phyloP scores from a whole-genome alignment of 306 rosid genomes.

The Trifolium fragiferum region DNA sequence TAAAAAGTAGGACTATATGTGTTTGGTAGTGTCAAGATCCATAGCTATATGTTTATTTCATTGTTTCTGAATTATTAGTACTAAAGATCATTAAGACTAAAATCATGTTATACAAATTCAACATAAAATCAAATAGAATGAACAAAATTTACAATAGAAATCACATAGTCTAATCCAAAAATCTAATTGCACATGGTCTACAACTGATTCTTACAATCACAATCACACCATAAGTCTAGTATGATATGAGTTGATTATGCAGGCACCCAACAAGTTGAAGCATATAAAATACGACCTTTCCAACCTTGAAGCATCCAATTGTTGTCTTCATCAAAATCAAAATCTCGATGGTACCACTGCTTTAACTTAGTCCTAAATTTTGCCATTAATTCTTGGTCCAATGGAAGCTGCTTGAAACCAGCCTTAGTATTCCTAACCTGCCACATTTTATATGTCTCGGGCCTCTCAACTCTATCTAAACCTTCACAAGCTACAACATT shows the following conservation, averaged over 20 bases:
- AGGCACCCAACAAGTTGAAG: conserved; percentile 79
- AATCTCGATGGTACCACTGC: conserved; percentile 68
- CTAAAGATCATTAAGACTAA: not conserved
- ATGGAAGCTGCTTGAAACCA: conserved; percentile 64
- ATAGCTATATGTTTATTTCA: conserved; percentile 50
- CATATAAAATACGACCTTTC: conserved; percentile 74
- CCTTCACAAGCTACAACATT: conserved; percentile 86
- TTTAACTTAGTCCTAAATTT: conserved; percentile 44
- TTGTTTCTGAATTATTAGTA: conserved; percentile 23
- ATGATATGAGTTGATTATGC: conserved; percentile 39
- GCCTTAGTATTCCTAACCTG: conserved; percentile 64
- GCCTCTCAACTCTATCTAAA: conserved; percentile 73
- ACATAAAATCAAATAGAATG: not conserved
- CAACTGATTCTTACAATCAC: not conserved
- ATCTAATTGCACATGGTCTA: not conserved
- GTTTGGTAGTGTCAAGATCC: conserved; percentile 83
- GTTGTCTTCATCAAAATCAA: conserved; percentile 61
- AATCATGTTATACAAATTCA: not conserved
- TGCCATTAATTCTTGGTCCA: conserved; percentile 51
- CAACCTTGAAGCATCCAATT: conserved; percentile 89
- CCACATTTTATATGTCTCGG: conserved; percentile 79
- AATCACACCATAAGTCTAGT: not conserved
- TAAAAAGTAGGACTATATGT: conserved; percentile 64
- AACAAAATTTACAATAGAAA: not conserved
- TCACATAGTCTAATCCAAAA: not conserved